Conservation (phyloP, 78 protist genomes). For the Dictyostelium purpureum region DNA sequence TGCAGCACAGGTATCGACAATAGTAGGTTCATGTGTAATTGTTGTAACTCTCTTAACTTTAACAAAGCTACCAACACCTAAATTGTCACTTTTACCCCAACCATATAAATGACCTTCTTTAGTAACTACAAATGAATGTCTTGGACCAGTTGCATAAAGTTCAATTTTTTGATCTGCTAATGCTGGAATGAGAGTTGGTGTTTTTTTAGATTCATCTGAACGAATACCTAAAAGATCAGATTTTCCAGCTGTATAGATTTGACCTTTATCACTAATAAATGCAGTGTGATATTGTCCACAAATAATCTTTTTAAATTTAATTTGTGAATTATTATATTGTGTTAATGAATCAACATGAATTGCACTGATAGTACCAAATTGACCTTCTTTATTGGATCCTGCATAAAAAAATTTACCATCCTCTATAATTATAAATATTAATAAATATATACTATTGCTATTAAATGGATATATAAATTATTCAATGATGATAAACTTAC, state of each 20-base stretch:
- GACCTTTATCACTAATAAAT: constrained; percentile 19
- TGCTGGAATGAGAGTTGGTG: constrained; percentile 42
- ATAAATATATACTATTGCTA: background rate
- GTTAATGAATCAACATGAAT: constrained; percentile 12
- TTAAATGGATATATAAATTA: background rate
- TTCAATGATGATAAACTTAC: constrained; percentile 7
- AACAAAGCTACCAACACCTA: constrained; percentile 52
- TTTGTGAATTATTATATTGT: background rate
- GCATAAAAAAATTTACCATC: constrained; percentile 44
- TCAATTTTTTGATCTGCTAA: background rate
- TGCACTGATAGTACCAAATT: constrained; percentile 20
- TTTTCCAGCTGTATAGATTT: constrained; percentile 15
- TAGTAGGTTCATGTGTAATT: constrained; percentile 8
- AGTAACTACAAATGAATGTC: constrained; percentile 32
- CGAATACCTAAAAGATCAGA: constrained; percentile 13
- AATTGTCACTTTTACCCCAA: constrained; percentile 57
- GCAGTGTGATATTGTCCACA: constrained; percentile 19
- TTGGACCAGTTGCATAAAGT: background rate
- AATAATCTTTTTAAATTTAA: background rate
- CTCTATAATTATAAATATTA: background rate
- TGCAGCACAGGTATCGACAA: background rate
- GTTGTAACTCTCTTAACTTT: constrained; percentile 33
- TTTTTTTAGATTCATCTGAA: constrained; percentile 8
- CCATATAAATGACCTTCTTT: constrained; percentile 28
- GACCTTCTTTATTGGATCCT: constrained; percentile 46